Evolutionary conservation across 371 early-diverging fungal species (phyloP), one percentile per base, ranked within the genome.

Genomic region (Syncephalastrum sp.): DNA sequence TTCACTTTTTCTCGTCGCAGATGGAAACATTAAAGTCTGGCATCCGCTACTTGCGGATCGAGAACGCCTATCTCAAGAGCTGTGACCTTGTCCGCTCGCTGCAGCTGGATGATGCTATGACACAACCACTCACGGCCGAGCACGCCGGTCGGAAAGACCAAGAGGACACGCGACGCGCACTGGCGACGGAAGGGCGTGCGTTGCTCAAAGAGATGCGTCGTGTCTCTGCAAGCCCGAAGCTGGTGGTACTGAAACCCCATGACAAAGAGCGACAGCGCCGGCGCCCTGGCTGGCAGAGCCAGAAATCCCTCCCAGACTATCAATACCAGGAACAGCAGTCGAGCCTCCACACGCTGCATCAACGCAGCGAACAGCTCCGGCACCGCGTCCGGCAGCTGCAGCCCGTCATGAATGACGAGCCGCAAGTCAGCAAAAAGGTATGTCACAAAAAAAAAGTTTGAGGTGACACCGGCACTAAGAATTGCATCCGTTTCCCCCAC

Each of bases 51-150:
- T 52, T 94, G 53, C 84, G 93, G 46, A 74, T 84, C 19, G 95
- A 95, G 65, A 94, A 93, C 69, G 78, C 88, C 4, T 83, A 89
- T 19, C 67, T 95, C 23, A 89, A 90, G 67, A 81, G 86, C 19
- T 58, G 67, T 10, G 82, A 82, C 19, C 69, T 80, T 6, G 60
- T 75, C 54, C 57, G 69, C 27, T 72, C 64, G 2, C 59, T 83
- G 25, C 65, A 79, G n/a, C 57, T 82, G 29, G 59, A 56, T 19
- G 57, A 59, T 15, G 14, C 47, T n/a, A n/a, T 47, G n/a, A 29
- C 29, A 0, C 29, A 29, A 7, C 50, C 15, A n/a, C 45, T 13
- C 19, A 57, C n/a, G 43, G 29, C 27, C 10, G 47, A 55, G 41
- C 29, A 29, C 7, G 29, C 29, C 29, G 7, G 7, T 7, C 4